Conservation (phyloP, 768 basidiomycete species). For the Dendrothele bispora region DNA sequence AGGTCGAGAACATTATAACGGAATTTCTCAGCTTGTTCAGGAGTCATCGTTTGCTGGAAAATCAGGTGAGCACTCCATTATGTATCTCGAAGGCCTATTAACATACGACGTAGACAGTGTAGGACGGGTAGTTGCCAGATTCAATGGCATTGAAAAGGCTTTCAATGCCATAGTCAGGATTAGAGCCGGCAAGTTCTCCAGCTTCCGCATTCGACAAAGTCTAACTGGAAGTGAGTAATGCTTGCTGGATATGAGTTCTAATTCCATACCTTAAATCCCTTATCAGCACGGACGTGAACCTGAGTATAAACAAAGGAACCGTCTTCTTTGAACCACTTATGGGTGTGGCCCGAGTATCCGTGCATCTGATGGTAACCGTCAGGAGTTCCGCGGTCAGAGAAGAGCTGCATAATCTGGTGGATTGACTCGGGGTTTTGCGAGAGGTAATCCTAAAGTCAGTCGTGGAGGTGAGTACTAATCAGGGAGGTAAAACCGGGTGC, state of each 20-base stretch:
- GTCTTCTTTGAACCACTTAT: slow-evolving; percentile 82
- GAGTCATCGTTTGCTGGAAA: slow-evolving; percentile 85
- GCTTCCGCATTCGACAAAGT: slow-evolving; percentile 74
- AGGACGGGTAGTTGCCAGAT: slow-evolving; percentile 75
- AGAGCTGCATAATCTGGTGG: slow-evolving; percentile 85
- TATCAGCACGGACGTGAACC: slow-evolving; percentile 75
- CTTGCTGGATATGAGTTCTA: slow-evolving; percentile 10
- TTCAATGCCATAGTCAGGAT: slow-evolving; percentile 85
- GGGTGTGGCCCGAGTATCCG: slow-evolving; percentile 93
- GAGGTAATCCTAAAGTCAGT: slow-evolving; percentile 72
- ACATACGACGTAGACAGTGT: slow-evolving; percentile 84
- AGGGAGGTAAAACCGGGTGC: background rate
- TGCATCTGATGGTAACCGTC: slow-evolving; percentile 86
- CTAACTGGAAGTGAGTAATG: slow-evolving; percentile 42
- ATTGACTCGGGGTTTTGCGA: slow-evolving; percentile 87
- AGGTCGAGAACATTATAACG: slow-evolving; percentile 89
- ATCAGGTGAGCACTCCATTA: slow-evolving; percentile 4
- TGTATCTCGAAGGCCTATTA: background rate
- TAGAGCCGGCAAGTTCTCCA: slow-evolving; percentile 61
- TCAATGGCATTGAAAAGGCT: slow-evolving; percentile 83
- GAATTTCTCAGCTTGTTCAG: slow-evolving; percentile 87
- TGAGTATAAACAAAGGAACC: slow-evolving; percentile 87
- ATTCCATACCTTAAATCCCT: slow-evolving; percentile 71
- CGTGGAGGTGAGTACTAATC: slow-evolving; percentile 11
- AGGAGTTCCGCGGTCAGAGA: slow-evolving; percentile 95